Conservation (phyloP, 2,329 filamentous ascomycete genomes). For the Talaromyces rugulosus region DNA sequence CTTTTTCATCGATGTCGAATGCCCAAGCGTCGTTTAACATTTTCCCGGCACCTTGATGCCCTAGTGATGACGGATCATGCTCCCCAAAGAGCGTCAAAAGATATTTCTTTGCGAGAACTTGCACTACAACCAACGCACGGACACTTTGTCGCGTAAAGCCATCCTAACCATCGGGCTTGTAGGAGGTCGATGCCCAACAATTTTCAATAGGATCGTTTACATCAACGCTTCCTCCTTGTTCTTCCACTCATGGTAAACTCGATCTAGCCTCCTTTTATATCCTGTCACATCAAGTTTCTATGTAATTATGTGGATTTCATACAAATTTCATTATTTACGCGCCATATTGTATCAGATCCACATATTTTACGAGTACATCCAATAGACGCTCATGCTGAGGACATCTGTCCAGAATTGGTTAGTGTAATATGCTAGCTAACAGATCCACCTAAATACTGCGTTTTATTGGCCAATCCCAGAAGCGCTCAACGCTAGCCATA, state of each 20-base stretch:
- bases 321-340: not conserved
- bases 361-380: not conserved
- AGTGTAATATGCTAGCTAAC: not conserved
- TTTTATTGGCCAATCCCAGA: not conserved
- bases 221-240: slow-evolving; percentile 70
- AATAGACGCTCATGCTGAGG: not conserved
- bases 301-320: not conserved
- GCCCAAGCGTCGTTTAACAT: slow-evolving; percentile 53
- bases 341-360: not conserved
- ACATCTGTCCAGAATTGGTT: not conserved
- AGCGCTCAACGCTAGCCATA: not conserved
- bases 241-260: slow-evolving; percentile 27
- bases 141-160: slow-evolving; percentile 52
- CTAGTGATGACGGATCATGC: slow-evolving; percentile 49
- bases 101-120: slow-evolving; percentile 28
- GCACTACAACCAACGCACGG: slow-evolving; percentile 41
- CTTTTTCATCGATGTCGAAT: slow-evolving; percentile 33
- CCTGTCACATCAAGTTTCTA: not conserved
- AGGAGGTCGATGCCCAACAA: slow-evolving; percentile 34
- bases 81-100: slow-evolving; percentile 54
- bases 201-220: slow-evolving; percentile 44
- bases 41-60: slow-evolving; percentile 54
- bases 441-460: not conserved
- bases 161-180: slow-evolving; percentile 37
- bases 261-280: not conserved